Evolutionary conservation across 208 protist species (phyloP).

Genomic region (Acanthamoeba lenticulata): DNA sequence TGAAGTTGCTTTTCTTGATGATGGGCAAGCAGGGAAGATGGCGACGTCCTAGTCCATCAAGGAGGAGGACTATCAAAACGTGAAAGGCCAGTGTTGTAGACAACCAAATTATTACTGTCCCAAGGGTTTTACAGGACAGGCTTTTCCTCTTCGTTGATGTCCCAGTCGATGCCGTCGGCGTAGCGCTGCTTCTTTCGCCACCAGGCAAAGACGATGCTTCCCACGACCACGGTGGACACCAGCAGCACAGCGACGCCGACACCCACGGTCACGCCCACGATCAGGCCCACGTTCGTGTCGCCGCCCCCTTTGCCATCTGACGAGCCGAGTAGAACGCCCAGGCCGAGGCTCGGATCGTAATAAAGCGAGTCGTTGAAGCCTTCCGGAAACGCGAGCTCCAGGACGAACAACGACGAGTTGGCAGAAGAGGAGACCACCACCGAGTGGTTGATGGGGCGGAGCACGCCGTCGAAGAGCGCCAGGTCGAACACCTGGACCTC

Average conservation of each 20-base stretch:
- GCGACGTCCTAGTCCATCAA: too few relatives aligned
- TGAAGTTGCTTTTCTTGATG: too few relatives aligned
- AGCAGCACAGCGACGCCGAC: background rate
- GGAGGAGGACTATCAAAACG: too few relatives aligned
- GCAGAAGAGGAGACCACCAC: background rate
- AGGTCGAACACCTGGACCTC: background rate
- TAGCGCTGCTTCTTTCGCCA: too few relatives aligned
- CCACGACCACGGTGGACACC: background rate
- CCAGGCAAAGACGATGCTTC: background rate
- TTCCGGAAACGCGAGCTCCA: background rate
- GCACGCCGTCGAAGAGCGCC: background rate
- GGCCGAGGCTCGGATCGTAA: slow-evolving; percentile 10
- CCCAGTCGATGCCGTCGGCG: too few relatives aligned
- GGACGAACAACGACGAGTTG: background rate
- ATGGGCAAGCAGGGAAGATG: too few relatives aligned
- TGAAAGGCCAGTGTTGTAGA: too few relatives aligned
- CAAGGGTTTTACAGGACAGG: too few relatives aligned
- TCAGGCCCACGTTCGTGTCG: background rate
- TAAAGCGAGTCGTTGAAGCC: background rate
- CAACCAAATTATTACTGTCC: too few relatives aligned
- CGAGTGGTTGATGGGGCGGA: background rate
- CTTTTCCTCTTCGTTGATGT: too few relatives aligned
- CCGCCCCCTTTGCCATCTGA: background rate
- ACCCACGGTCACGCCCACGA: background rate
- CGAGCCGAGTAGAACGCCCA: background rate